phyloP scores from a whole-genome alignment of 768 basidiomycete species.

The Auricularia cornea region DNA sequence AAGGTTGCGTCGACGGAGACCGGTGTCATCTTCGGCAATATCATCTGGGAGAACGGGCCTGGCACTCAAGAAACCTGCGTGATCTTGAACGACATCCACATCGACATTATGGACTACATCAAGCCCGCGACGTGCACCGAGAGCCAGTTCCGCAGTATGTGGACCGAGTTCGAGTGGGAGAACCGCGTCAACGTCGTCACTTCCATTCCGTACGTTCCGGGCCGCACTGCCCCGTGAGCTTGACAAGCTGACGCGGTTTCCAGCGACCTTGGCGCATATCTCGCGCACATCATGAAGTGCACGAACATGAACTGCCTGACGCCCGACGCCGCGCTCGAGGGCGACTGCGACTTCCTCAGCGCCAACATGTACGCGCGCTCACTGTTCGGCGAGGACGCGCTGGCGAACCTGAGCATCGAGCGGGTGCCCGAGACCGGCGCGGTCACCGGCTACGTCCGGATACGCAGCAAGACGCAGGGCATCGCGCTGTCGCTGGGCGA shows the following conservation, averaged over 20 bases:
- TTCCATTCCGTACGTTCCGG: constrained; percentile 57
- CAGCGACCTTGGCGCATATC: constrained; percentile 81
- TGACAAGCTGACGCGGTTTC: neutral
- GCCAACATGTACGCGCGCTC: constrained; percentile 2
- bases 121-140: constrained; percentile 95
- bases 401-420: constrained; percentile 92
- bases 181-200: constrained; percentile 94
- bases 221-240: neutral
- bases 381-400: constrained; percentile 77
- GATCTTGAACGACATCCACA: constrained; percentile 93
- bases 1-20: constrained; percentile 98
- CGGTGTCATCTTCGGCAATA: constrained; percentile 96
- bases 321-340: constrained; percentile 76
- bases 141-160: constrained; percentile 95
- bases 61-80: constrained; percentile 85
- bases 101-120: constrained; percentile 98
- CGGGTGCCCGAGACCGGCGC: constrained; percentile 51
- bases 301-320: constrained; percentile 98
- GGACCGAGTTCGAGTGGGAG: constrained; percentile 99
- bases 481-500: constrained; percentile 94
- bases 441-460: constrained; percentile 89
- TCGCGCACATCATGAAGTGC: constrained; percentile 89
- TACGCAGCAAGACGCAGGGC: constrained; percentile 95
- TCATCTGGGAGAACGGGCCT: constrained; percentile 82
- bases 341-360: constrained; percentile 87